phyloP scores from a whole-genome alignment of 1,284 basidiomycete genomes.

The Papiliotrema nemorosa region DNA sequence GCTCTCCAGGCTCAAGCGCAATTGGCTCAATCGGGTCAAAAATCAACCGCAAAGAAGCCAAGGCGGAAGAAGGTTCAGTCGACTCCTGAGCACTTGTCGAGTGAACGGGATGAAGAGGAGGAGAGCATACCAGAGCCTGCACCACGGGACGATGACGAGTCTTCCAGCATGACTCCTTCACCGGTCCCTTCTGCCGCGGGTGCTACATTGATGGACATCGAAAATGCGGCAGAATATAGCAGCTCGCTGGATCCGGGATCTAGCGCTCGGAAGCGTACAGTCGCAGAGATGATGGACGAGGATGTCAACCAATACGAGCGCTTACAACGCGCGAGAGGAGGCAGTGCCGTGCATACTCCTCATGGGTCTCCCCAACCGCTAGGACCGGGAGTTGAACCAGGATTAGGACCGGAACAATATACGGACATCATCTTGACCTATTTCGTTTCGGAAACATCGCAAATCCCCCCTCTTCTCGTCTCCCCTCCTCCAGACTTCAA shows the following conservation, averaged over 20 bases:
- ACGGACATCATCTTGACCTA: constrained; percentile 97
- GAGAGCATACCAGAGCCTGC: constrained; percentile 73
- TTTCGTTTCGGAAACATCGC: constrained; percentile 96
- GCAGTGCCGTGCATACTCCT: constrained; percentile 43
- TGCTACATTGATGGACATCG: constrained; percentile 17
- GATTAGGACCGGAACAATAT: constrained; percentile 57
- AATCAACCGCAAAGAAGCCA: constrained; percentile 16
- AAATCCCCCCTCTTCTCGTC: constrained; percentile 84
- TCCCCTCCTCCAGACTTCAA: constrained; percentile 89
- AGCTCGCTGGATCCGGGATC: constrained; percentile 12
- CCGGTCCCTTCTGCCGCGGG: constrained; percentile 59
- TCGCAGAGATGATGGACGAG: constrained; percentile 36
- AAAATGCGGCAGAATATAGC: not conserved
- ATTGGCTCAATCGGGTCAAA: constrained; percentile 11
- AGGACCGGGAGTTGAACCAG: constrained; percentile 16
- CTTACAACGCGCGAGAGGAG: constrained; percentile 33
- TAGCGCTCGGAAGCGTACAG: constrained; percentile 30
- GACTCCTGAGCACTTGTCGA: constrained; percentile 6
- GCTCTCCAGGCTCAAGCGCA: constrained; percentile 35
- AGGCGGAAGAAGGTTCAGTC: constrained; percentile 13
- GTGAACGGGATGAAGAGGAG: constrained; percentile 54
- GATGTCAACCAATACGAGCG: constrained; percentile 37
- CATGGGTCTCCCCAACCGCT: constrained; percentile 22
- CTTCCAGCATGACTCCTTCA: constrained; percentile 83
- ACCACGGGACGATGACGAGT: constrained; percentile 71